These are phyloP conservation scores for Pseudocercospora musae DNA, from an alignment of 2,329 filamentous ascomycete genomes.

Conservation along the genomic window DNA sequence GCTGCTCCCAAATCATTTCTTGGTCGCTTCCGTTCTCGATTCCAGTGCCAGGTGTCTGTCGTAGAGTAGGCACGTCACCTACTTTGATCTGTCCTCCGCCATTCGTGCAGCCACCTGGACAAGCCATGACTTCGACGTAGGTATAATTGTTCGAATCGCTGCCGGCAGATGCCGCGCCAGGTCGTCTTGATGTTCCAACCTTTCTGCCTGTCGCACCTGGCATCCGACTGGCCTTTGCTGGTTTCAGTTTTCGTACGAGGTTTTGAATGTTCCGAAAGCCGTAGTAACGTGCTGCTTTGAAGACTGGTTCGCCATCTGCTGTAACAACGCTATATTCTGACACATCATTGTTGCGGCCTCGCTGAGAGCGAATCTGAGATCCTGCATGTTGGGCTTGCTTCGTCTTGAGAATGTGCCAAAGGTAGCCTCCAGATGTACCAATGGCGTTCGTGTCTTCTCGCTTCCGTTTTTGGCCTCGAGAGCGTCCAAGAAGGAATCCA, in stretches of 20 bases:
- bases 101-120: conserved; percentile 97
- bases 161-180: conserved; percentile 36
- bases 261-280: conserved; percentile 99
- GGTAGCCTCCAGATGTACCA: conserved; percentile 83
- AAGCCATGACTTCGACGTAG: conserved; percentile 99
- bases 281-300: conserved; percentile 87
- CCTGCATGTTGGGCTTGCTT: conserved; percentile 69
- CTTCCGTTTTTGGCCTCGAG: conserved; percentile 41
- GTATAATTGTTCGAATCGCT: conserved; percentile 61
- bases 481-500: conserved; percentile 69
- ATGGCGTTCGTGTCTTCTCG: conserved; percentile 47
- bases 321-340: conserved; percentile 74
- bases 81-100: conserved; percentile 93
- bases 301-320: conserved; percentile 47
- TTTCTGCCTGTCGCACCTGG: conserved; percentile 65
- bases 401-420: conserved; percentile 77
- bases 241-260: conserved; percentile 86
- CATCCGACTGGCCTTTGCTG: conserved; percentile 71
- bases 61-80: conserved; percentile 62
- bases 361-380: conserved; percentile 65
- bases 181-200: conserved; percentile 41
- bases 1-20: conserved; percentile 67
- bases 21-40: conserved; percentile 37
- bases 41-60: conserved; percentile 33
- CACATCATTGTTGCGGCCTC: conserved; percentile 87